phyloP scores from a whole-genome alignment of 768 basidiomycete genomes.

The Russula sp. region DNA sequence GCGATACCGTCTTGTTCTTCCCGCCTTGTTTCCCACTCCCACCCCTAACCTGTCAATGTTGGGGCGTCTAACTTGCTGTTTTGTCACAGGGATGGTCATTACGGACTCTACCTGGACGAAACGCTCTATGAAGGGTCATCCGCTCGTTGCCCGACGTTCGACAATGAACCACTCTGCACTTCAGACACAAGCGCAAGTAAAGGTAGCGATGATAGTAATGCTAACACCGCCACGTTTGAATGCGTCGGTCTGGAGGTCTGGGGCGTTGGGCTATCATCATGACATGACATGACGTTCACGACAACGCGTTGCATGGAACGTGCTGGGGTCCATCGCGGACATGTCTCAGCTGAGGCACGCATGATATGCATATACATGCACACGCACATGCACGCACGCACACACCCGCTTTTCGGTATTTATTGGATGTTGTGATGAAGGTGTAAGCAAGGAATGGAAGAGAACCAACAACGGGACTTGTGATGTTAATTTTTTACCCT shows the following conservation, averaged over 20 bases:
- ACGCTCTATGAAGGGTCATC: conserved; percentile 81
- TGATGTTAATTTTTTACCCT: conserved; percentile 11
- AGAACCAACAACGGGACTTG: conserved; percentile 8
- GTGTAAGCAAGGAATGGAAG: conserved; percentile 8
- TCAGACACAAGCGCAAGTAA: conserved; percentile 33
- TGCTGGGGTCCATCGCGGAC: conserved; percentile 16
- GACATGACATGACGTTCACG: conserved; percentile 15
- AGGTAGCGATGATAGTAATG: conserved; percentile 31
- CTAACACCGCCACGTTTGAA: conserved; percentile 67
- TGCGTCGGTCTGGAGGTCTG: conserved; percentile 92
- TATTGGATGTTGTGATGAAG: conserved; percentile 18
- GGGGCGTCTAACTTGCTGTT: conserved; percentile 16
- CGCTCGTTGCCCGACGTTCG: conserved; percentile 81
- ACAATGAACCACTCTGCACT: conserved; percentile 77
- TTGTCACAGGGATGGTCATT: conserved; percentile 67
- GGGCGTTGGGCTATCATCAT: conserved; percentile 52
- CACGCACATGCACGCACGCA: not conserved
- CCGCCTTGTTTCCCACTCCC: too few relatives aligned
- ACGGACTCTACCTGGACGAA: conserved; percentile 85
- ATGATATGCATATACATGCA: conserved; percentile 4
- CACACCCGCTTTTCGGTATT: conserved; percentile 5
- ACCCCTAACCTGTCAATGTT: not conserved
- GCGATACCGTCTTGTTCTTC: conserved; percentile 32
- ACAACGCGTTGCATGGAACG: conserved; percentile 17
- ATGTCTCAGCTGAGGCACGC: conserved; percentile 4